These are phyloP conservation scores for Clitopilus hobsonii DNA, from an alignment of 768 basidiomycete species.

Conservation along the genomic window DNA sequence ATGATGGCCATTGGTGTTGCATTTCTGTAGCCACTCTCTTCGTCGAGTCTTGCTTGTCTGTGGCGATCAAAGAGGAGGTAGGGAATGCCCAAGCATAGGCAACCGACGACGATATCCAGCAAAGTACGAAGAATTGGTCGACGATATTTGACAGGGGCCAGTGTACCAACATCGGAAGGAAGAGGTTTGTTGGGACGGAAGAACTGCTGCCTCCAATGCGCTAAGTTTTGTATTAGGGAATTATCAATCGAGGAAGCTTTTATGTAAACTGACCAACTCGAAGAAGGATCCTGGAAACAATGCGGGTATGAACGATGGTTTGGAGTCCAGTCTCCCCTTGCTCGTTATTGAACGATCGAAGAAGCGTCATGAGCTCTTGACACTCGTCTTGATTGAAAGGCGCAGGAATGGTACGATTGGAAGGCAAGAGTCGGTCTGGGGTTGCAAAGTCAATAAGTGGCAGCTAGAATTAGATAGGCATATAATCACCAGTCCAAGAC, in stretches of 20 bases:
- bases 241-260: neutral
- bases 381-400: conserved; percentile 79
- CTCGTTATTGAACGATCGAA: conserved; percentile 38
- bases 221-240: conserved; percentile 24
- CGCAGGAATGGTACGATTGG: conserved; percentile 48
- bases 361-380: conserved; percentile 61
- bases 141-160: conserved; percentile 22
- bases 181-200: conserved; percentile 68
- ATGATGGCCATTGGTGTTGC: conserved; percentile 58
- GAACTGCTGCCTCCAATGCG: conserved; percentile 65
- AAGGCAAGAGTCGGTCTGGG: conserved; percentile 67
- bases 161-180: conserved; percentile 42
- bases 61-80: conserved; percentile 64
- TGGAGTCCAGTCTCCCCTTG: conserved; percentile 38
- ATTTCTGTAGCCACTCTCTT: conserved; percentile 50
- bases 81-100: conserved; percentile 74
- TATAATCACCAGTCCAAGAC: conserved; percentile 64
- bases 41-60: conserved; percentile 46
- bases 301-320: conserved; percentile 50
- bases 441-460: neutral
- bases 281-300: conserved; percentile 64
- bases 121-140: conserved; percentile 43
- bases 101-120: conserved; percentile 54
- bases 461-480: neutral
- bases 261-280: conserved; percentile 50